A percentile compares a stretch with the other conserved stretches of the same genome.
Evolutionary conservation across 441 rosid species (phyloP).

Genomic region (Mallotus japonicus): DNA sequence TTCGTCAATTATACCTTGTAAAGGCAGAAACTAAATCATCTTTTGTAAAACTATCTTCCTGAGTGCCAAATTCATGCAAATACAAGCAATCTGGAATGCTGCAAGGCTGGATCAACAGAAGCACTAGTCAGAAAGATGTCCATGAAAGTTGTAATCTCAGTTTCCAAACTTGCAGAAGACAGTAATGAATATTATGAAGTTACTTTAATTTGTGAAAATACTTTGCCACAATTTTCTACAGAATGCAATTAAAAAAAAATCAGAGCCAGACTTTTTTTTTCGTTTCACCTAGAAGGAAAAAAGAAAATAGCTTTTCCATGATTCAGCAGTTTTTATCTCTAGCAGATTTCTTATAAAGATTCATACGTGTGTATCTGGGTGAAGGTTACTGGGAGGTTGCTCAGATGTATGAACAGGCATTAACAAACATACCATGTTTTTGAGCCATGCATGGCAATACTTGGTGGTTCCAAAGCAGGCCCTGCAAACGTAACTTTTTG

Average conservation of each 20-base stretch:
- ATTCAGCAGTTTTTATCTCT: not conserved
- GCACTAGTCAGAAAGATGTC: constrained; percentile 8
- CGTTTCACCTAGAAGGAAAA: not conserved
- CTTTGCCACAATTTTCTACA: not conserved
- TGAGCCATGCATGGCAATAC: constrained; percentile 88
- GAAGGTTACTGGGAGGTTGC: not conserved
- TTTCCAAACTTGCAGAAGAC: not conserved
- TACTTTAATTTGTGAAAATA: not conserved
- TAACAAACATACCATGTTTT: constrained; percentile 58
- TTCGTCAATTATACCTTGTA: constrained; percentile 47
- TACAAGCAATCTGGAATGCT: constrained; percentile 78
- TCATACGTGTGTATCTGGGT: no score
- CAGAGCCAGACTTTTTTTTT: not conserved
- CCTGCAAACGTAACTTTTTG: constrained; percentile 35
- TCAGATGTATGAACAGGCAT: not conserved
- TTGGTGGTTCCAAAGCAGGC: constrained; percentile 92
- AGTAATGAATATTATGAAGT: not conserved
- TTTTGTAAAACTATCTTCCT: constrained; percentile 86
- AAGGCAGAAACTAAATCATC: constrained; percentile 77
- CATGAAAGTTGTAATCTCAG: not conserved
- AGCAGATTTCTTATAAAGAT: not conserved
- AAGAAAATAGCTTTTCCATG: not conserved
- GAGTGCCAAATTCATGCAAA: constrained; percentile 83
- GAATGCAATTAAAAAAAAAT: not conserved
- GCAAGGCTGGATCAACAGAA: constrained; percentile 59